Evolutionary conservation across 164 flowering plant genomes (phyloP), one percentile per base, ranked within the genome.

Genomic region (Kalanchoe fedtschenkoi): DNA sequence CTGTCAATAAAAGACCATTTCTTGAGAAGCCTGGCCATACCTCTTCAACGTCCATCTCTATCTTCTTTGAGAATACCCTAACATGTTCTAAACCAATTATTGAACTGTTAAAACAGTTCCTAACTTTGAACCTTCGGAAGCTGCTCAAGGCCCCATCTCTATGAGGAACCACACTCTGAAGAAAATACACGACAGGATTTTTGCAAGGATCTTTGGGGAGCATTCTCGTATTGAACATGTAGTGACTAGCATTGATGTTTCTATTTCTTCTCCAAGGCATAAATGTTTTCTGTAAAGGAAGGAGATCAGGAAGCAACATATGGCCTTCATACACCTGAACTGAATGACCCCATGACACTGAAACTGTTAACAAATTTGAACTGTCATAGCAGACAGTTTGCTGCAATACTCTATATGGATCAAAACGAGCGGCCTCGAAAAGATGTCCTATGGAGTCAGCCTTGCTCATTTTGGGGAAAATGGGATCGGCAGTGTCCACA

Each of bases 301-400:
- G 77, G 30, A 91, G 82, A 68, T 88, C 87, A 0, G 86, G 84
- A 34, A 87, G 81, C 57, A 74, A 80, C 44, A 54, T 60, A 67
- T 79, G 80, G 58, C 86, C 83, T 68, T 82, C 81, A 69, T 62
- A 80, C 11, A 88, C 82, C 70, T 83, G 89, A 65, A 88, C 63
- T 13, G 88, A 76, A 72, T 78, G 85, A 46, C 97, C 97, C 97
- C 95, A 86, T 0, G 93, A 72, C 64, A 88, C 72, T 9, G 91
- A 88, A 67, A 85, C 41, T 0, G 96, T 81, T 69, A 76, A 43
- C n/a, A 71, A 72, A 57, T 70, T 74, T 26, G 68, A 60, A 11
- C 17, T 68, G 46, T 87, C 86, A 66, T 87, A 87, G 72, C 97
- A 91, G 38, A 91, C 83, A 15, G 80, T 76, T 70, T 85, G 89